Evolutionary conservation across 1,284 basidiomycete species (phyloP).

Genomic region (Tilletiopsis washingtonensis): DNA sequence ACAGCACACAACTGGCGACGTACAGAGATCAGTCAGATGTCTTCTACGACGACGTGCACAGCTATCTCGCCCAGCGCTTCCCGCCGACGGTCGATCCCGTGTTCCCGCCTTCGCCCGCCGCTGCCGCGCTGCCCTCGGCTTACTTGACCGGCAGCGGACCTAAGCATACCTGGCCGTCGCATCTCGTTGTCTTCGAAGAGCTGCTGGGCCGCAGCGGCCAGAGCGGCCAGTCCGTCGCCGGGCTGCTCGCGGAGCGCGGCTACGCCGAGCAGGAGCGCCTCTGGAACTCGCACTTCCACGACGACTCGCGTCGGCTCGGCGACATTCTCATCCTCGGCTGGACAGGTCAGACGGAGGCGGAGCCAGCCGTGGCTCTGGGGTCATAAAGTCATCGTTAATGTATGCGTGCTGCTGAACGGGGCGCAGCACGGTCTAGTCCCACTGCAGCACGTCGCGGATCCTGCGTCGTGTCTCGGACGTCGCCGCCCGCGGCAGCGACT

Average conservation of each 20-base stretch:
- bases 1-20: constrained; percentile 12
- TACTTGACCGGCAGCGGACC: not conserved
- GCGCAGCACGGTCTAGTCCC: too few species aligned
- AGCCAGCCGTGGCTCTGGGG: too few species aligned
- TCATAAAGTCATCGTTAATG: too few species aligned
- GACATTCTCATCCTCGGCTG: constrained; percentile 54
- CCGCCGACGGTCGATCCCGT: constrained; percentile 57
- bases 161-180: constrained; percentile 61
- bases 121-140: constrained; percentile 20
- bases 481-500: too few species aligned
- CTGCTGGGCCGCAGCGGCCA: constrained; percentile 52
- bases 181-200: constrained; percentile 70
- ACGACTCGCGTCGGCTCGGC: constrained; percentile 64
- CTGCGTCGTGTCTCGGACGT: too few species aligned
- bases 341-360: too few species aligned
- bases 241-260: constrained; percentile 56
- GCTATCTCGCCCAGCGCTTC: constrained; percentile 62
- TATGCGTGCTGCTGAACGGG: too few species aligned
- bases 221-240: constrained; percentile 46
- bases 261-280: constrained; percentile 62
- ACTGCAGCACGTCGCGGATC: too few species aligned
- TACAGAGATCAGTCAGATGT: constrained; percentile 76
- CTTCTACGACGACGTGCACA: constrained; percentile 67
- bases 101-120: constrained; percentile 62
- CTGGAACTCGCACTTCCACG: constrained; percentile 68